Base-by-base conservation (phyloP, 2,329 filamentous ascomycete genomes). In the Aspergillus brunneoviolaceus region DNA sequence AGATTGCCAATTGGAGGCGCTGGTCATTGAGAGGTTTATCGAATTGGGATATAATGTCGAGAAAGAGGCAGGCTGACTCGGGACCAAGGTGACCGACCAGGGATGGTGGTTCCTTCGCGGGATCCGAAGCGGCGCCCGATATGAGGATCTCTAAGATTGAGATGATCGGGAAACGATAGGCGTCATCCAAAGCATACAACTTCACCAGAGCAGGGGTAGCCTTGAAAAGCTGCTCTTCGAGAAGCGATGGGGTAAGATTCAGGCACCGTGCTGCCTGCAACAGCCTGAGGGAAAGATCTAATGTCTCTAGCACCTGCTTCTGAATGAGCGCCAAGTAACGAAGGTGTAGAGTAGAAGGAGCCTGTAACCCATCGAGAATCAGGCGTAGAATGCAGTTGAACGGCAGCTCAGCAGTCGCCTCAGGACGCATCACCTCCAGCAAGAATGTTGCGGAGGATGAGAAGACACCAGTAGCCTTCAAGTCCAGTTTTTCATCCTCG, bases 61-160 rank as follows among this genome's bases (percentile, higher is more conserved):
- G 81, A 71, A 99, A 96, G 45, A 90, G 89, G 68, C 91, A 92
- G 11, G 93, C 91, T 9, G 91, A 88, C 58, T 91, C 87, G 10
- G 91, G 84, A 1, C 92, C 92, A 6, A 99, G 81, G 71, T 96
- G 92, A 33, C 93, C 93, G 23, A 99, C 85, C n/a, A 99, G 82
- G 6, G 94, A 97, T n/a, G 92, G 91, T 1, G 93, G 92, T 67
- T 97, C 92, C n/a, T 82, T 83, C 31, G 84, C 78, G 16, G 82
- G 79, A 54, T 79, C 69, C 62, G 85, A 85, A 25, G 88, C 86
- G 25, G 89, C 88, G 65, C 85, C 88, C 49, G 87, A 82, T 29
- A 96, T 87, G 19, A 96, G 77, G 11, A 87, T 85, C 62, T 92
- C 87, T 7, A 96, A 79, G 2, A 97, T 79, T 27, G 83, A 81